These are phyloP conservation scores for Penicillium nucicola DNA, from an alignment of 495 filamentous ascomycete species.

Conservation along the genomic window DNA sequence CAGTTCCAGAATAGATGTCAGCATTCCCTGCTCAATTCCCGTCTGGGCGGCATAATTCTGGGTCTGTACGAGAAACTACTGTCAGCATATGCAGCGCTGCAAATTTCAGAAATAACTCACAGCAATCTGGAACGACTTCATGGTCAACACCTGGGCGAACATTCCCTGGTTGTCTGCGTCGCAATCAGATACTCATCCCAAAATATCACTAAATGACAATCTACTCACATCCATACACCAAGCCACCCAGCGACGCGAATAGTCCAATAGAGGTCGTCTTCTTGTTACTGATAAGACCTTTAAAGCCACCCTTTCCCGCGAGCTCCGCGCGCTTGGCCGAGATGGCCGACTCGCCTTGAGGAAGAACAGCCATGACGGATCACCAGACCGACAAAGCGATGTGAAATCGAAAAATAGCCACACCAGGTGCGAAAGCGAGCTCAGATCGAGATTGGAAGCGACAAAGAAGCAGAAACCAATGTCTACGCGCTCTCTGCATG, in stretches of 20 bases:
- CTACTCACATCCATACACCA: constrained; percentile 36
- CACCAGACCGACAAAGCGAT: background rate
- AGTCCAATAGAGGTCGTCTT: constrained; percentile 32
- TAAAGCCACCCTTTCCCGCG: constrained; percentile 25
- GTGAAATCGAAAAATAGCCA: background rate
- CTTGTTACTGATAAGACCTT: constrained; percentile 30
- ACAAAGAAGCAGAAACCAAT: background rate
- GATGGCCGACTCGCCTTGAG: constrained; percentile 21
- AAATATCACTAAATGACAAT: background rate
- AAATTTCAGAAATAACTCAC: constrained; percentile 8
- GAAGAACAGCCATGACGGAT: constrained; percentile 14
- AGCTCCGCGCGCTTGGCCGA: constrained; percentile 38
- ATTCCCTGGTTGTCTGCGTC: constrained; percentile 37
- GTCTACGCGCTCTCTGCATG: background rate
- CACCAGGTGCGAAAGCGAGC: background rate
- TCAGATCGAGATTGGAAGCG: too few species aligned
- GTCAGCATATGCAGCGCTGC: background rate
- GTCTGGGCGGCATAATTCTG: constrained; percentile 36
- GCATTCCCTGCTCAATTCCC: constrained; percentile 56
- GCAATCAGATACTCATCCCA: background rate
- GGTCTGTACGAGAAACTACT: constrained; percentile 7
- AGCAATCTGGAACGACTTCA: constrained; percentile 27
- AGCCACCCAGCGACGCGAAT: constrained; percentile 34
- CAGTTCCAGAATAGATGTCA: constrained; percentile 77
- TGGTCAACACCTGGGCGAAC: constrained; percentile 37